These are phyloP conservation scores for Tolypocladium nubicola DNA, from an alignment of 2,329 filamentous ascomycete species.

Conservation along the genomic window DNA sequence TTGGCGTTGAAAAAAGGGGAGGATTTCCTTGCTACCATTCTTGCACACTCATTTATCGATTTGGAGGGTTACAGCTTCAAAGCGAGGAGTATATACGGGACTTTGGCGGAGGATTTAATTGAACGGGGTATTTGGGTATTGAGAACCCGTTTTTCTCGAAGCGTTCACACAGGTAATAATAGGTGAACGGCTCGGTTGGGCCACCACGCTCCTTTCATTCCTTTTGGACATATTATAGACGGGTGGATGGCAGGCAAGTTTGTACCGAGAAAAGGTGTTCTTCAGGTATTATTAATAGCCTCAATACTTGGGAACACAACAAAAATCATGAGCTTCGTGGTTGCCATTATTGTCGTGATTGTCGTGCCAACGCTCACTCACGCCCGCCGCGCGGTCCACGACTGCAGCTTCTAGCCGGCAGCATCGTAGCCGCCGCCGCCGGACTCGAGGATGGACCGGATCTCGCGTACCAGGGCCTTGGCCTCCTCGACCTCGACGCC, in stretches of 20 bases:
- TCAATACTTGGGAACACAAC: neutral
- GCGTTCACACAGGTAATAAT: neutral
- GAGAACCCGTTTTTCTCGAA: neutral
- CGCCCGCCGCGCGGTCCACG: neutral
- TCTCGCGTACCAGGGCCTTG: constrained; percentile 81
- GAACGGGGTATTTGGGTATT: neutral
- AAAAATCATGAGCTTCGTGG: neutral
- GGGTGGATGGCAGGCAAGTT: neutral
- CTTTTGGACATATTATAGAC: neutral
- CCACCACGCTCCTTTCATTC: neutral
- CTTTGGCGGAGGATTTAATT: constrained; percentile 1
- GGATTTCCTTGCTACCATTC: neutral
- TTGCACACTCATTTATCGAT: neutral
- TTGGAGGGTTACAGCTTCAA: neutral
- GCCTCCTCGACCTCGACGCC: constrained; percentile 95
- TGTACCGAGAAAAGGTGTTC: neutral
- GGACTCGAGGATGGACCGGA: constrained; percentile 64
- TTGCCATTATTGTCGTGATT: neutral
- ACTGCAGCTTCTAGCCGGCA: constrained; percentile 7
- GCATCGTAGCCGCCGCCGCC: constrained; percentile 15
- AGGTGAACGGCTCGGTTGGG: neutral
- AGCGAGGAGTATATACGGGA: neutral
- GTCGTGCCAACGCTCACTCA: neutral
- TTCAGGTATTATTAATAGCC: neutral
- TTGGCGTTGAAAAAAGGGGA: neutral